Percentiles rank a stretch among this genome's conserved stretches.
Evolutionary conservation across 768 basidiomycete genomes (phyloP).

Genomic region (Leccinum pellstonianum): DNA sequence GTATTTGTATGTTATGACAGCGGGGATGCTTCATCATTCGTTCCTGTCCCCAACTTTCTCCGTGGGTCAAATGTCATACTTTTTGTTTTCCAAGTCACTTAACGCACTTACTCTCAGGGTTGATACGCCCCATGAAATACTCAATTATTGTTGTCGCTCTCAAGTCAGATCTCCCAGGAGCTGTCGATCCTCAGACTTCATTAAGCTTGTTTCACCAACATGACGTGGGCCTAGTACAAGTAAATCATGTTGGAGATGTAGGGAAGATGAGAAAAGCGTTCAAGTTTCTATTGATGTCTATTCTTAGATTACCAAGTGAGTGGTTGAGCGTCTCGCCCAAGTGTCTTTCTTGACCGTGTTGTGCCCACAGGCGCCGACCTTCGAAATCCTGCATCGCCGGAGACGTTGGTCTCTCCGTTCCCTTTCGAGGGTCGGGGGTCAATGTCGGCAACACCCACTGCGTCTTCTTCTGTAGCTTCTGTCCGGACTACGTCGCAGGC

Average conservation of each 20-base stretch:
- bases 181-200: slow-evolving; percentile 57
- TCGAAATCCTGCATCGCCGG: slow-evolving; percentile 74
- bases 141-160: slow-evolving; percentile 80
- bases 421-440: slow-evolving; percentile 55
- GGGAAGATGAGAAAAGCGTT: slow-evolving; percentile 78
- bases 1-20: slow-evolving; percentile 87
- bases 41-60: slow-evolving; percentile 63
- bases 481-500: slow-evolving; percentile 32
- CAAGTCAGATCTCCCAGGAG: slow-evolving; percentile 70
- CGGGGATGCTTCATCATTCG: slow-evolving; percentile 58
- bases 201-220: slow-evolving; percentile 52
- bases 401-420: slow-evolving; percentile 46
- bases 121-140: slow-evolving; percentile 55
- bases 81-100: slow-evolving; percentile 10
- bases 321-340: slow-evolving; percentile 2
- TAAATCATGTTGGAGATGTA: slow-evolving; percentile 51
- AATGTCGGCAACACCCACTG: slow-evolving; percentile 52
- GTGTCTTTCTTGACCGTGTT: slow-evolving; percentile 18
- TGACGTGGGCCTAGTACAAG: slow-evolving; percentile 78
- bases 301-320: slow-evolving; percentile 47
- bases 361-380: slow-evolving; percentile 40
- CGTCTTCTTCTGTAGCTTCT: slow-evolving; percentile 40
- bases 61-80: slow-evolving; percentile 47
- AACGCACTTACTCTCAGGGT: slow-evolving; percentile 39
- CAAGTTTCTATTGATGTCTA: slow-evolving; percentile 68